phyloP scores from a whole-genome alignment of 208 protist genomes.

The Leishmania tropica region DNA sequence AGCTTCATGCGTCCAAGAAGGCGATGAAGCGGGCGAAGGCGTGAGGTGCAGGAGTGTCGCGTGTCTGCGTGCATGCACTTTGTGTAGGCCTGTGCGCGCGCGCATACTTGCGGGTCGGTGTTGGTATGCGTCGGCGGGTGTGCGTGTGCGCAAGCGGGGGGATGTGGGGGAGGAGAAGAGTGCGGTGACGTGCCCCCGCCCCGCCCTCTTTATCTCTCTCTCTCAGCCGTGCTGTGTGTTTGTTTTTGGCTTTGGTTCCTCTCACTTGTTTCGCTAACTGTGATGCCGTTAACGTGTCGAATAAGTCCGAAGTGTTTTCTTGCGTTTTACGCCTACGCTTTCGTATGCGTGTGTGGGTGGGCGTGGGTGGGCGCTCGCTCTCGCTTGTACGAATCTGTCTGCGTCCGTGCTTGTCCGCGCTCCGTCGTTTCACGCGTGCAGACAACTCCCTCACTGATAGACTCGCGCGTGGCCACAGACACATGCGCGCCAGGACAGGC shows the following conservation, averaged over 20 bases:
- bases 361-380: background rate
- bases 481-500: too few species aligned
- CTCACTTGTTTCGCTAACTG: constrained; percentile 1
- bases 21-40: constrained; percentile 1
- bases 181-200: background rate
- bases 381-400: background rate
- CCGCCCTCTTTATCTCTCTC: background rate
- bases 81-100: background rate
- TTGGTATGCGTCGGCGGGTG: background rate
- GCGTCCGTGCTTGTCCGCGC: background rate
- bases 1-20: background rate
- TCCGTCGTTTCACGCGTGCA: too few species aligned
- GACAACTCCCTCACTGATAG: background rate
- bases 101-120: background rate
- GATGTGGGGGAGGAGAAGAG: background rate
- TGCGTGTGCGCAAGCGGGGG: background rate
- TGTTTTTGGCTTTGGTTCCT: background rate
- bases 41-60: background rate
- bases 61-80: background rate
- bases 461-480: background rate
- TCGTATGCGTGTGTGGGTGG: background rate
- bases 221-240: background rate
- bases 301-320: constrained; percentile 1
- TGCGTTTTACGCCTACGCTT: background rate
- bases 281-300: constrained; percentile 3